phyloP scores from a whole-genome alignment of 208 protist genomes.

The Trypanosoma brucei region DNA sequence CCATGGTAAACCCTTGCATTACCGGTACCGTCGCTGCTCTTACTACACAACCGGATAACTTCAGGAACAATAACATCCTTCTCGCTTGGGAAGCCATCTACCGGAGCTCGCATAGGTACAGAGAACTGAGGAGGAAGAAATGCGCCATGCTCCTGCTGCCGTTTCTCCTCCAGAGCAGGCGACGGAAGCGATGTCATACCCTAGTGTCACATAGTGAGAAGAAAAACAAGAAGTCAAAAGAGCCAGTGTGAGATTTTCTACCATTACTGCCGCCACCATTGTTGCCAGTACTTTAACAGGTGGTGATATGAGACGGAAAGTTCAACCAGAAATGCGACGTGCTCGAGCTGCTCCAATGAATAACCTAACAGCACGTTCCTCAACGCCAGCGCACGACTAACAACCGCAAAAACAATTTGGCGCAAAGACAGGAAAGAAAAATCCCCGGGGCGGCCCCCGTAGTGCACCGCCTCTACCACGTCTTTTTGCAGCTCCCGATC shows the following conservation, averaged over 20 bases:
- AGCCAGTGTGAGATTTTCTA: not conserved
- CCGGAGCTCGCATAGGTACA: conserved; percentile 15
- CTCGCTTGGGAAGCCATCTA: conserved; percentile 16
- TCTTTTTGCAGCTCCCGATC: no score
- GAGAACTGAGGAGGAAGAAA: conserved; percentile 18
- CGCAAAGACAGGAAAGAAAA: no score
- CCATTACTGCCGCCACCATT: not conserved
- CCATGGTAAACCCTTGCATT: not conserved
- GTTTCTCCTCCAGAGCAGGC: conserved; percentile 6
- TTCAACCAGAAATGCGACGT: no score
- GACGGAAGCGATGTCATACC: not conserved
- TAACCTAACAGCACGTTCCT: no score
- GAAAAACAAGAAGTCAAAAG: not conserved
- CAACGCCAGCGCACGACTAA: no score
- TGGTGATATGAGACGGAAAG: no score
- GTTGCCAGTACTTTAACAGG: no score
- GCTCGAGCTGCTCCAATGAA: no score
- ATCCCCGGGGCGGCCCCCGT: no score
- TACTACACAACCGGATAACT: not conserved
- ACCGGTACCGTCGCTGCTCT: not conserved
- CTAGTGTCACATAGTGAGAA: not conserved
- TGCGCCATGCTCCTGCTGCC: conserved; percentile 1
- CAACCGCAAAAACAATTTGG: no score
- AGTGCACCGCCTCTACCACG: no score
- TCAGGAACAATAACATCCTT: conserved; percentile 10